phyloP scores from a whole-genome alignment of 2,329 filamentous ascomycete genomes.

The Pseudocercospora fijiensis region DNA sequence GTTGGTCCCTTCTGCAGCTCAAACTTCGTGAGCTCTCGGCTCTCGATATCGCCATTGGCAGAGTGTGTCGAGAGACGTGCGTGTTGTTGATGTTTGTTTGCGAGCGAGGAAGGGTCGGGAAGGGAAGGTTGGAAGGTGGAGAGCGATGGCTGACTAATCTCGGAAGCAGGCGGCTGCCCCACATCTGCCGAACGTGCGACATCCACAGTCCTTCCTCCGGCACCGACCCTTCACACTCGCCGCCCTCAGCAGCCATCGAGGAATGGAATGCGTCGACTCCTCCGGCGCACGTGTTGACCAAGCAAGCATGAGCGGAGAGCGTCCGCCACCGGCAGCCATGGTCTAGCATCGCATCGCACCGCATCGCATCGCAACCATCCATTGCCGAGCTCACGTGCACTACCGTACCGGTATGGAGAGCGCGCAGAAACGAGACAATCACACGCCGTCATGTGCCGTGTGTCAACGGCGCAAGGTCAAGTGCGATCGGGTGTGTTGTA shows the following conservation, averaged over 20 bases:
- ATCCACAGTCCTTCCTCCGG: neutral
- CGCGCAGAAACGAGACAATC: constrained; percentile 27
- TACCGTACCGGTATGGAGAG: too few relatives aligned
- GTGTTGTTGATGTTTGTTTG: too few relatives aligned
- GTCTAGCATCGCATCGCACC: neutral
- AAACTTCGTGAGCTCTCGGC: too few relatives aligned
- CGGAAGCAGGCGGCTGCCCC: neutral
- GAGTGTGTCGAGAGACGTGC: too few relatives aligned
- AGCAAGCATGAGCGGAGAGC: neutral
- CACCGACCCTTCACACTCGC: neutral
- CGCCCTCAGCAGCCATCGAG: neutral
- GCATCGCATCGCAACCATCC: neutral
- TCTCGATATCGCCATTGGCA: too few relatives aligned
- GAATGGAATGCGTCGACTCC: neutral
- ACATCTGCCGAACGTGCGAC: neutral
- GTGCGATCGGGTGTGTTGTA: constrained; percentile 25
- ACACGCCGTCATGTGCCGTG: constrained; percentile 31
- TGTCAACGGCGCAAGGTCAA: constrained; percentile 32
- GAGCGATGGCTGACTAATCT: neutral
- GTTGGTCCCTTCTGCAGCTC: too few relatives aligned
- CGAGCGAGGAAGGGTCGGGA: too few relatives aligned
- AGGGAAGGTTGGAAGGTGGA: too few relatives aligned
- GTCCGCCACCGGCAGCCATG: neutral
- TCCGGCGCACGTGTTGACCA: neutral
- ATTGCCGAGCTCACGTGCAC: constrained; percentile 2